Evolutionary conservation across 768 basidiomycete genomes (phyloP).

Genomic region (Zangia roseola): DNA sequence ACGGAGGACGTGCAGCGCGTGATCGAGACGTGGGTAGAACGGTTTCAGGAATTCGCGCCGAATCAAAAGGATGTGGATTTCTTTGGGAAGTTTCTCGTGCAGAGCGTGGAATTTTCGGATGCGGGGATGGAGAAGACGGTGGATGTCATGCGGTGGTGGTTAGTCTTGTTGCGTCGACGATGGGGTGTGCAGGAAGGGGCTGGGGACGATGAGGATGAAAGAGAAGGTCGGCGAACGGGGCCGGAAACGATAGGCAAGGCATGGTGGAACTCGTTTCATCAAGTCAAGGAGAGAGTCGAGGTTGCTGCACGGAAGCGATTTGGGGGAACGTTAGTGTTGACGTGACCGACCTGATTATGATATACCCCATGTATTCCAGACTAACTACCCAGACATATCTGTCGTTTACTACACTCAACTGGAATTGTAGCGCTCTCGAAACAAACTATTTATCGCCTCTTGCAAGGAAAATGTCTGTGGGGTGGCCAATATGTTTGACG

Average conservation of each 20-base stretch:
- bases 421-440: background rate
- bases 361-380: too few species aligned
- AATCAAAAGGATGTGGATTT: constrained; percentile 72
- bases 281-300: constrained; percentile 68
- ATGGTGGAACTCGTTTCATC: constrained; percentile 82
- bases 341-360: constrained; percentile 37
- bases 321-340: constrained; percentile 67
- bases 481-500: constrained; percentile 32
- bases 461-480: constrained; percentile 54
- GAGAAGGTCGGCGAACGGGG: constrained; percentile 31
- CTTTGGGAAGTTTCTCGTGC: constrained; percentile 70
- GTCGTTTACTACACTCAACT: background rate
- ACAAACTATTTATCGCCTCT: constrained; percentile 41
- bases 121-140: constrained; percentile 69
- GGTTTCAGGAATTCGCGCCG: constrained; percentile 60
- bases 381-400: too few species aligned
- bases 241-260: constrained; percentile 51
- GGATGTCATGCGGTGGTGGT: constrained; percentile 81
- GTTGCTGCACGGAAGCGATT: constrained; percentile 63
- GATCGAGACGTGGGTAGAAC: constrained; percentile 74
- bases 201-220: constrained; percentile 35
- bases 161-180: constrained; percentile 60
- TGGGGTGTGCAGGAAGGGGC: constrained; percentile 58
- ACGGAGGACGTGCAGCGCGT: constrained; percentile 70
- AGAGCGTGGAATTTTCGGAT: constrained; percentile 65